Base-by-base conservation (phyloP, 352 stramenopile genomes). In the Elongisporangium prolatum region DNA sequence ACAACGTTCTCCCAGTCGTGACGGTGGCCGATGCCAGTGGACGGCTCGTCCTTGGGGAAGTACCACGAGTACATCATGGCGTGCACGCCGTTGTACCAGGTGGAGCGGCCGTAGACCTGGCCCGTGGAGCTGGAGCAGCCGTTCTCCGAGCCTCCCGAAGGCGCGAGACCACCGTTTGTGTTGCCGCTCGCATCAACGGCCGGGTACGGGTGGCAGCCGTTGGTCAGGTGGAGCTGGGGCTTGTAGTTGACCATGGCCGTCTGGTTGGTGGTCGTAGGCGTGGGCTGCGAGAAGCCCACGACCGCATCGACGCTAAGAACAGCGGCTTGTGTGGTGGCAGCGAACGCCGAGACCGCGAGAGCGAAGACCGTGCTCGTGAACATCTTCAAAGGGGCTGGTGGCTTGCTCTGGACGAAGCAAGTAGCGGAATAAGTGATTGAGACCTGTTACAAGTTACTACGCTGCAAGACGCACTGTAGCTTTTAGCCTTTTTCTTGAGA, bases 21-120 rank as follows among this genome's bases (percentile, higher is more conserved):
- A 13, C 68, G 71, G 53, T 80, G 68, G 8, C 68, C 72, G 10
- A 80, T 44, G 11, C 53, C 21, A 18, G 61, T 57, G 16, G 54
- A 68, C 21, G 68, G 68, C 28, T 65, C 65, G 60, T 80, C 67
- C 58, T 75, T 80, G 20, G 48, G 63, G 54, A 80, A 76, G 63
- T 80, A 80, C 68, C 68, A 74, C 18, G 61, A 63, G 63, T 73
- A 71, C 65, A 69, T 69, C 64, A 72, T 65, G 18, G 61, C 57
- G 40, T 50, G 68, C 13, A 47, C 50, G 44, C 53, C 57, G 20
- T 71, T 61, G 54, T 69, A 69, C 47, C 28, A 57, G 11, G 20
- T 37, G 16, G 61, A 60, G 14, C 61, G 65, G 17, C 61, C 56
- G 24, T 67, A 72, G 2, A 72, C 51, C 51, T 72, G 65, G 14